A percentile compares a stretch with the other conserved stretches of the same genome.
phyloP scores from a whole-genome alignment of 2,329 filamentous ascomycete species.

The Alternaria sp. region DNA sequence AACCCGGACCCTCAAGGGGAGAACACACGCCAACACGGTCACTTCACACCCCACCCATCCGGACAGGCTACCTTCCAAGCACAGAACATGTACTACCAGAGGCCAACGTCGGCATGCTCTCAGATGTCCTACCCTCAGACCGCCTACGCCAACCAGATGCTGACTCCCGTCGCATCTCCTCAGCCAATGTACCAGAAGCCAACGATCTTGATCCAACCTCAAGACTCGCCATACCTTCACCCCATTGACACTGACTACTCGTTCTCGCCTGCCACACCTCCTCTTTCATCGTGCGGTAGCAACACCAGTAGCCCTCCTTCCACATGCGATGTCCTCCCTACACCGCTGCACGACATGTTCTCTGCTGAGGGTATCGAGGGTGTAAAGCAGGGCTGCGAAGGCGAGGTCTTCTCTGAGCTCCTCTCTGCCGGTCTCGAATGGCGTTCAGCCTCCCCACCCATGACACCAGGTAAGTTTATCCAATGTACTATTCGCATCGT shows the following conservation, averaged over 20 bases:
- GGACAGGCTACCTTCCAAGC: slow-evolving; percentile 46
- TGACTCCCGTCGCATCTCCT: slow-evolving; percentile 79
- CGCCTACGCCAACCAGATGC: slow-evolving; percentile 65
- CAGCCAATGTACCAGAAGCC: slow-evolving; percentile 77
- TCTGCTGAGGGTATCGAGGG: slow-evolving; percentile 47
- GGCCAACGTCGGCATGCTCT: slow-evolving; percentile 70
- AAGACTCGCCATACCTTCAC: slow-evolving; percentile 59
- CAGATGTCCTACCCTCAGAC: slow-evolving; percentile 56
- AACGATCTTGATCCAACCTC: slow-evolving; percentile 69
- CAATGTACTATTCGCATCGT: not conserved
- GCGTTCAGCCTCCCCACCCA: slow-evolving; percentile 77
- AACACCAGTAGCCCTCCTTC: slow-evolving; percentile 82
- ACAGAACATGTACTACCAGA: slow-evolving; percentile 54
- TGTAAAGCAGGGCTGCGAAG: slow-evolving; percentile 66
- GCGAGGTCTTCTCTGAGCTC: slow-evolving; percentile 73
- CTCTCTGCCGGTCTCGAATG: slow-evolving; percentile 78
- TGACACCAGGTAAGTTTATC: slow-evolving; percentile 80
- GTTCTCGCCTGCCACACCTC: slow-evolving; percentile 84
- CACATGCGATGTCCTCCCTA: slow-evolving; percentile 76
- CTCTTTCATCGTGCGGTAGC: slow-evolving; percentile 84
- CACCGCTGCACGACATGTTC: slow-evolving; percentile 83
- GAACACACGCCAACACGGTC: slow-evolving; percentile 69
- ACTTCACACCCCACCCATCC: slow-evolving; percentile 68
- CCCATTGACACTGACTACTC: slow-evolving; percentile 77
- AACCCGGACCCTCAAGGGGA: slow-evolving; percentile 76